Percentiles rank a stretch among this genome's conserved stretches.
phyloP scores from a whole-genome alignment of 2,329 filamentous ascomycete species.

The Macroventuria anomochaeta region DNA sequence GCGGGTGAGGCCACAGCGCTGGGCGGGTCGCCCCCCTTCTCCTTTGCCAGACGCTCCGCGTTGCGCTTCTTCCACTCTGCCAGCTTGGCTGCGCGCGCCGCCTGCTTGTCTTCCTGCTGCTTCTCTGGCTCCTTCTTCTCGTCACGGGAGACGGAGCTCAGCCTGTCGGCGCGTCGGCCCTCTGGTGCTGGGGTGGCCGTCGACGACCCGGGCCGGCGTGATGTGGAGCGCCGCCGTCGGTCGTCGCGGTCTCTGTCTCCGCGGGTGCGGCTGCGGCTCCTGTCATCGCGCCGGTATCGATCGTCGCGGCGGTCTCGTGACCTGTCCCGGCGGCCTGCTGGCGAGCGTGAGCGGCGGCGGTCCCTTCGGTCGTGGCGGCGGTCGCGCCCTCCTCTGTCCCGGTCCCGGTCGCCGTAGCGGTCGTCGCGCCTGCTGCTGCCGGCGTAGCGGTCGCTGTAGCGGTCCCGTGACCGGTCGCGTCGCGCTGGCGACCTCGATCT shows the following conservation, averaged over 20 bases:
- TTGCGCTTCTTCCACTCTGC: slow-evolving; percentile 86
- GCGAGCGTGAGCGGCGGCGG: slow-evolving; percentile 55
- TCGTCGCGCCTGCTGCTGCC: slow-evolving; percentile 36
- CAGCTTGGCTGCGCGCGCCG: slow-evolving; percentile 33
- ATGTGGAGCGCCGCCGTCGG: slow-evolving; percentile 62
- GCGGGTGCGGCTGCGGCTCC: slow-evolving; percentile 47
- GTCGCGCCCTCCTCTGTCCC: slow-evolving; percentile 50
- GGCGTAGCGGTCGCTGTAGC: slow-evolving; percentile 57
- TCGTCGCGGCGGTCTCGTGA: slow-evolving; percentile 60
- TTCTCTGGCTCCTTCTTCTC: slow-evolving; percentile 53
- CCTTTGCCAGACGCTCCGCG: slow-evolving; percentile 60
- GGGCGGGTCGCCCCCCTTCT: slow-evolving; percentile 69
- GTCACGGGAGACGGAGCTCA: slow-evolving; percentile 52
- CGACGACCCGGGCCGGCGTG: slow-evolving; percentile 55
- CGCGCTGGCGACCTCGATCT: slow-evolving; percentile 66
- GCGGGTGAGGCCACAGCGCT: slow-evolving; percentile 57
- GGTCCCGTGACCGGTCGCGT: slow-evolving; percentile 20
- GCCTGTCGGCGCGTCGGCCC: slow-evolving; percentile 31
- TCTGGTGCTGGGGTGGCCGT: slow-evolving; percentile 57
- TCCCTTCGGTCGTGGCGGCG: slow-evolving; percentile 51
- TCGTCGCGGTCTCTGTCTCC: slow-evolving; percentile 31
- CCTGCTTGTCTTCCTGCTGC: slow-evolving; percentile 33
- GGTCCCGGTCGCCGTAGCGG: slow-evolving; percentile 58
- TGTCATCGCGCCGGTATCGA: slow-evolving; percentile 46
- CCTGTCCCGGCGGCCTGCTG: slow-evolving; percentile 64